A percentile compares a stretch with the other conserved stretches of the same genome.
Conservation (phyloP, 805 yeast genomes). For the Sugiyamaella qingdaonensis region DNA sequence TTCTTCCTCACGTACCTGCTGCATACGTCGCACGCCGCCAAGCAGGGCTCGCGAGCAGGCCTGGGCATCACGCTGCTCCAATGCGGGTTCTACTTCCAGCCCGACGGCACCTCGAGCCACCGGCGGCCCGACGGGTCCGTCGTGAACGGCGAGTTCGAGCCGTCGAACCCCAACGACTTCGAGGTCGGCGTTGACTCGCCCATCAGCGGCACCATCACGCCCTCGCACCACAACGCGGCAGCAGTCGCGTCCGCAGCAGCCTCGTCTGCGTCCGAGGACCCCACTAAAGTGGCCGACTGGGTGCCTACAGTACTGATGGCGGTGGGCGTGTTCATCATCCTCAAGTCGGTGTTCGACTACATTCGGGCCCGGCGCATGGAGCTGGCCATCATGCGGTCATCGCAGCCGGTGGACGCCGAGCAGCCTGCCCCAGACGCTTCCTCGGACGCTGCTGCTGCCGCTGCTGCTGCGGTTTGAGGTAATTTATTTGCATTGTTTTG, state of each 20-base stretch:
- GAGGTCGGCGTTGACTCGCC: conserved; percentile 32
- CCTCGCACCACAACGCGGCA: conserved; percentile 26
- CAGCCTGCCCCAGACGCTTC: not conserved
- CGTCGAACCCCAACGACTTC: conserved; percentile 55
- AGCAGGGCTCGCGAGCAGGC: conserved; percentile 91
- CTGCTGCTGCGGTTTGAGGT: not conserved
- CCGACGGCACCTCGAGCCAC: not conserved
- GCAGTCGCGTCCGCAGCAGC: conserved; percentile 21
- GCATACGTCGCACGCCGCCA: conserved; percentile 96
- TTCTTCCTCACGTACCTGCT: conserved; percentile 83
- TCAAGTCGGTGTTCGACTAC: conserved; percentile 70
- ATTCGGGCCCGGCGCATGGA: conserved; percentile 76
- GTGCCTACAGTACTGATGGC: conserved; percentile 61
- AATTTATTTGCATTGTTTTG: conserved; percentile 4
- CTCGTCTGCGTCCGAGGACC: conserved; percentile 9
- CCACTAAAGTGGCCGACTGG: conserved; percentile 30
- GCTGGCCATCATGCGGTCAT: conserved; percentile 42
- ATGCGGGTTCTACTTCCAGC: conserved; percentile 55
- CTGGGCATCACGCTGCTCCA: conserved; percentile 78
- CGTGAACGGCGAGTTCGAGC: conserved; percentile 42
- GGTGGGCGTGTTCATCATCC: conserved; percentile 60
- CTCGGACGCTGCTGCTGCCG: not conserved
- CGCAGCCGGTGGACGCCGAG: not conserved
- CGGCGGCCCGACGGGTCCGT: not conserved
- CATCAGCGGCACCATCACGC: conserved; percentile 14